These are phyloP conservation scores for Beauveria bassiana DNA, from an alignment of 2,329 filamentous ascomycete species.

Conservation along the genomic window DNA sequence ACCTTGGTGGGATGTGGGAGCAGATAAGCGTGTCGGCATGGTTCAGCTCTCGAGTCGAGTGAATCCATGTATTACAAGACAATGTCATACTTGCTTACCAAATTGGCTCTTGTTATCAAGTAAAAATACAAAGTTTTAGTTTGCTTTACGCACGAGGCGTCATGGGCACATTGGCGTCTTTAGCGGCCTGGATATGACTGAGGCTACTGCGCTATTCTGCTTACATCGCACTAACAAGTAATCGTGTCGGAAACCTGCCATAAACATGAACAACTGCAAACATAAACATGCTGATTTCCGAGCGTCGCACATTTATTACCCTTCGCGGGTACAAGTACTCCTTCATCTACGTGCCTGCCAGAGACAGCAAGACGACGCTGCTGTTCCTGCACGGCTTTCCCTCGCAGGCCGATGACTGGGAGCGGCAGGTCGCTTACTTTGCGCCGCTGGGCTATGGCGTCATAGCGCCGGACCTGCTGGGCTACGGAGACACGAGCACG, in stretches of 20 bases:
- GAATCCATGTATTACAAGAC: too few species aligned
- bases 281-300: not conserved
- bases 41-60: too few species aligned
- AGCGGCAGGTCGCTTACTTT: conserved; percentile 28
- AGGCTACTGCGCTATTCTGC: not conserved
- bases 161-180: not conserved
- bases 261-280: not conserved
- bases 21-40: too few species aligned
- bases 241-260: not conserved
- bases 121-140: too few species aligned
- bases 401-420: conserved; percentile 37
- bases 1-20: too few species aligned
- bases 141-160: too few species aligned
- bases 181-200: not conserved
- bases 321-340: conserved; percentile 20
- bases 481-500: conserved; percentile 29
- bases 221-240: not conserved
- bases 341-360: conserved; percentile 21
- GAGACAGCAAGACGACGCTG: conserved; percentile 24
- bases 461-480: conserved; percentile 33
- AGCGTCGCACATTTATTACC: conserved; percentile 14
- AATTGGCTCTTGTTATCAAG: not conserved
- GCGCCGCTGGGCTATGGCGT: conserved; percentile 31
- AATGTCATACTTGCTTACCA: not conserved
- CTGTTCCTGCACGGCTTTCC: conserved; percentile 43